Base-by-base conservation (phyloP, 208 protist species). In the Trypanosoma cruzi region DNA sequence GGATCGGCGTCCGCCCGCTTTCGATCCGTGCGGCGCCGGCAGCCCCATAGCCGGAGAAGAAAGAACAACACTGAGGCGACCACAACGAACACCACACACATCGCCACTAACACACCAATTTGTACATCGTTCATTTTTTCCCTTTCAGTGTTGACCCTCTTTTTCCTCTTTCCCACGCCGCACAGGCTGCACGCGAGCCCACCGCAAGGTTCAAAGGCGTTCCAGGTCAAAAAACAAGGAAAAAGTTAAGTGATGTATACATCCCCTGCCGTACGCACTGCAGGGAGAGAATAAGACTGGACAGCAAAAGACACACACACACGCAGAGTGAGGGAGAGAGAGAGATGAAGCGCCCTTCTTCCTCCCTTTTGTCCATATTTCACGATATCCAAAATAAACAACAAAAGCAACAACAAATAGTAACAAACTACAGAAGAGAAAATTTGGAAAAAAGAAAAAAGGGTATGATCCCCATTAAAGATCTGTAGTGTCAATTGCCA, bases 61-160 rank as follows among this genome's bases (percentile, higher is more conserved):
- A 80, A 78, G 22, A 79, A 49, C 0, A 90, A 44, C 26, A 87
- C 6, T 22, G 63, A 48, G 42, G 70, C 78, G 20, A 71, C 53
- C 32, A 71, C 54, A 44, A 89, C 52, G 53, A 90, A 85, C 29
- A 86, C 67, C 13, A 92, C 64, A 49, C 77, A 72, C 37, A 92
- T 85, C 37, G 85, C 75, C 34, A 92, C 68, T 14, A 92, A 52
- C 36, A 90, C 62, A 0, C 54, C 71, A 24, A 92, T 81, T 55
- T 89, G 71, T 68, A 75, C n/a, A 22, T 2, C 13, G 32, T 46
- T 31, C 52, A 68, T 62, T 46, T 20, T 65, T 52, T 60, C 57
- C 26, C 16, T 48, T 57, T 42, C 56, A 52, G 3, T 53, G 11
- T 31, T 28, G 24, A 34, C 64, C 22, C 36, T 53, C 11, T 40